A percentile compares a stretch with the other conserved stretches of the same genome.
phyloP scores from a whole-genome alignment of 805 yeast species.

The Nakazawaea peltata region DNA sequence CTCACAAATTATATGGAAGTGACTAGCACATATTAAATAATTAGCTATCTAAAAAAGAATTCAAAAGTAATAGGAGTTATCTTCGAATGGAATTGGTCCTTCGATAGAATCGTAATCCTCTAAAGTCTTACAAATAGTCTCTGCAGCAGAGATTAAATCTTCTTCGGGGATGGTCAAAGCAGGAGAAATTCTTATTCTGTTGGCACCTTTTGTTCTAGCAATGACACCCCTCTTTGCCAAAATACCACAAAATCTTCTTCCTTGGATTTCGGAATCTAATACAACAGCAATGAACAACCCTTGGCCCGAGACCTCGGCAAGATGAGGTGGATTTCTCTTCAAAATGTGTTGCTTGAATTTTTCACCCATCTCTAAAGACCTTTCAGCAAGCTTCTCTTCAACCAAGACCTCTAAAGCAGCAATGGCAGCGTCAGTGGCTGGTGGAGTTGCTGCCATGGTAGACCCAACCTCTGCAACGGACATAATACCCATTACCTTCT shows the following conservation, averaged over 20 bases:
- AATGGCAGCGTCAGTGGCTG: slow-evolving; percentile 20
- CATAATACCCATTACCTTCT: slow-evolving; percentile 17
- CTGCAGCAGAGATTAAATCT: slow-evolving; percentile 15
- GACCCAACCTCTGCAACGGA: slow-evolving; percentile 19
- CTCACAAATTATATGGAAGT: background rate
- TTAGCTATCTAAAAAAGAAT: too few species aligned
- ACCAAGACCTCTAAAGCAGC: slow-evolving; percentile 21
- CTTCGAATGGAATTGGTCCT: slow-evolving; percentile 9
- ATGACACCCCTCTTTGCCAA: slow-evolving; percentile 18
- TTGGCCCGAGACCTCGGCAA: slow-evolving; percentile 15
- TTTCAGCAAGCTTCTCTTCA: slow-evolving; percentile 16
- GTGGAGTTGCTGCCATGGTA: slow-evolving; percentile 22
- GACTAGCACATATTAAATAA: too few species aligned
- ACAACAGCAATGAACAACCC: slow-evolving; percentile 18
- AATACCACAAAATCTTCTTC: slow-evolving; percentile 14
- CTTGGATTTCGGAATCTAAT: slow-evolving; percentile 14
- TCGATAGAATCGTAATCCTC: slow-evolving; percentile 7
- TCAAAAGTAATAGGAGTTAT: slow-evolving; percentile 2
- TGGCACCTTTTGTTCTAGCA: slow-evolving; percentile 15
- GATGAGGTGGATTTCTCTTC: slow-evolving; percentile 12
- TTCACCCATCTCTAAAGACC: slow-evolving; percentile 15
- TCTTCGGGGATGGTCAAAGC: slow-evolving; percentile 17
- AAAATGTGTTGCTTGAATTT: slow-evolving; percentile 13
- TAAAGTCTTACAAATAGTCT: slow-evolving; percentile 15
- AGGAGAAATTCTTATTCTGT: slow-evolving; percentile 20